Base-by-base conservation (phyloP, 305 asterid genomes). In the Fraxinus greggii region DNA sequence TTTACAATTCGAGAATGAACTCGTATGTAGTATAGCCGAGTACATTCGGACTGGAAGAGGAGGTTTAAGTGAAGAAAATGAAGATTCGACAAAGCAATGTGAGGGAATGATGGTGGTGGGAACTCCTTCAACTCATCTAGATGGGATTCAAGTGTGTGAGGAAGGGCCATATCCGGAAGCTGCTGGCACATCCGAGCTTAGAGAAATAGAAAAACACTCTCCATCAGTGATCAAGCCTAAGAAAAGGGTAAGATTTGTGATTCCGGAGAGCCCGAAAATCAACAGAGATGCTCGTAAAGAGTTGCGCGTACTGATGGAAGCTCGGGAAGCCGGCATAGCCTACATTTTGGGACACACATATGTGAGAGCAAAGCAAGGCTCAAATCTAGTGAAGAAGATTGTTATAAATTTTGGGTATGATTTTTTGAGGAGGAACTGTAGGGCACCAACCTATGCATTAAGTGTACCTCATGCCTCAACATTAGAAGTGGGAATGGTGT, bases 401-500 rank as follows among this genome's bases (percentile, higher is more conserved):
- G 79, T 61, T 0, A 73, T 73, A 80, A 72, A 80, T 80, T 73
- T 24, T 31, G 79, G 79, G 19, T 80, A 80, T 59, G 72, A 56
- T 48, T 80, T 80, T 65, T 54, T 80, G 83, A 80, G 79, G 32
- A 80, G 83, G 31, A 80, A 80, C 36, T 72, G 83, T 45, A 80
- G 79, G 36, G 74, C 79, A 32, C 79, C 83, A 7, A 80, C 73
- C 31, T 65, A 38, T 69, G 76, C 82, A 65, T 33, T 79, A 36
- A 73, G 36, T 73, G 83, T 80, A 75, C 83, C 83, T 54, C 83
- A 80, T 80, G 83, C 83, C 8, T 80, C 83, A 26, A 72, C 73
- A 21, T 45, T 80, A 33, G 83, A 80, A 31, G 83, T 80, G 79
- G 83, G 79, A 51, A 74, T 80, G 83, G 79, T 80, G n/a, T 72